Evolutionary conservation across 306 rosid species (phyloP), one percentile per base, ranked within the genome.

Genomic region (Cucurbita pepo): DNA sequence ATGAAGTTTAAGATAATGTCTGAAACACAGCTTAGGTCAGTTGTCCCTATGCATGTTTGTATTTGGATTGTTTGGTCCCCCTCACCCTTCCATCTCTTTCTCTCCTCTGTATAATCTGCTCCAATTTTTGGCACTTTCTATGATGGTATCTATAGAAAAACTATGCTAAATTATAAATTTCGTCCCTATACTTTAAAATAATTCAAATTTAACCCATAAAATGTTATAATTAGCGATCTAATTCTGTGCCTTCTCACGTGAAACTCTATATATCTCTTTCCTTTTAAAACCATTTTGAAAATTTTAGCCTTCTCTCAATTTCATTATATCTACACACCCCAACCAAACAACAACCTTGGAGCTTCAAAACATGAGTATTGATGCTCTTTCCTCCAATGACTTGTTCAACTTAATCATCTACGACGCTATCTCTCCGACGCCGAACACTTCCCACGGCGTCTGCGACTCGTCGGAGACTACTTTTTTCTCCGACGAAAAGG

Each of bases 391-490:
- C 18, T 82, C 95, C 45, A 85, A 78, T 75, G 96, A 90, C 56
- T 82, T 83, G 11, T 84, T 87, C 71, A 92, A 88, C 79, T 86
- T 85, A 84, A 79, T 93, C 34, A 80, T 90, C 88, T 86, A 90
- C 75, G 96, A 93, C 25, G 88, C 96, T 10, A 87, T 90, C 79
- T 85, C 89, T 13, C 96, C 96, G 10, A 80, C 87, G 15, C 91
- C 96, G 47, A 77, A 59, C 82, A 59, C 50, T 19, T 61, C 69
- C 14, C 60, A 19, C 36, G 14, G 58, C 87, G 56, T 47, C 77
- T 84, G 69, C 41, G 79, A 47, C 58, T 25, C 75, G 48, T 65
- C 82, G 1, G 54, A 73, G 19, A 56, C 14, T 7, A 19, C 43
- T 5, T 41, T 55, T 8, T 8, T 72, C 21, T 72, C 59, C 47